Conservation (phyloP, 2,329 filamentous ascomycete genomes). For the Clarireedia homoeocarpa region DNA sequence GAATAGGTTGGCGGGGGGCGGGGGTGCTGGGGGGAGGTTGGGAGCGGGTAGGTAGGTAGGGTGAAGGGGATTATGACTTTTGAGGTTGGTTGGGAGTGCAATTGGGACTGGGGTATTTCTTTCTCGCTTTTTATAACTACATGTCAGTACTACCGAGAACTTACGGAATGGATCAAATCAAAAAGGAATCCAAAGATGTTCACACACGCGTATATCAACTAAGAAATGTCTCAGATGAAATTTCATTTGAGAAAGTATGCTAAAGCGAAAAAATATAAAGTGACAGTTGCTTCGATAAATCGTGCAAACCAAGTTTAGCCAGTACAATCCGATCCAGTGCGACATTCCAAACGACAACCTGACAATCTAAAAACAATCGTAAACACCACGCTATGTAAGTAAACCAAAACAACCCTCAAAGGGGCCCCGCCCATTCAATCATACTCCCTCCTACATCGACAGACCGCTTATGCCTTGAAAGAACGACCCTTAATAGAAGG, state of each 20-base stretch:
- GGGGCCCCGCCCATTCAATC: background rate
- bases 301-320: background rate
- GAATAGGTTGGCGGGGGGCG: no score
- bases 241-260: background rate
- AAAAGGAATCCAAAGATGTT: no score
- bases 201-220: background rate
- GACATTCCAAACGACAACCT: background rate
- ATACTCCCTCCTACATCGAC: fast-evolving
- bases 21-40: no score
- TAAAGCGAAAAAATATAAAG: background rate
- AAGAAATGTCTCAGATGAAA: background rate
- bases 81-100: no score
- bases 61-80: no score
- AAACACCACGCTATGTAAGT: background rate
- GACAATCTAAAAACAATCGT: background rate
- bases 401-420: background rate
- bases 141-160: no score
- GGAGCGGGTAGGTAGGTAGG: no score
- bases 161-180: no score
- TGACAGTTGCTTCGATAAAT: background rate
- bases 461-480: background rate
- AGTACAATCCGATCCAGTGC: background rate
- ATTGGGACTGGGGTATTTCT: no score
- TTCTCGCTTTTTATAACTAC: no score
- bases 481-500: background rate